Evolutionary conservation across 2,329 filamentous ascomycete species (phyloP).

Genomic region (Fusarium goolgardi): DNA sequence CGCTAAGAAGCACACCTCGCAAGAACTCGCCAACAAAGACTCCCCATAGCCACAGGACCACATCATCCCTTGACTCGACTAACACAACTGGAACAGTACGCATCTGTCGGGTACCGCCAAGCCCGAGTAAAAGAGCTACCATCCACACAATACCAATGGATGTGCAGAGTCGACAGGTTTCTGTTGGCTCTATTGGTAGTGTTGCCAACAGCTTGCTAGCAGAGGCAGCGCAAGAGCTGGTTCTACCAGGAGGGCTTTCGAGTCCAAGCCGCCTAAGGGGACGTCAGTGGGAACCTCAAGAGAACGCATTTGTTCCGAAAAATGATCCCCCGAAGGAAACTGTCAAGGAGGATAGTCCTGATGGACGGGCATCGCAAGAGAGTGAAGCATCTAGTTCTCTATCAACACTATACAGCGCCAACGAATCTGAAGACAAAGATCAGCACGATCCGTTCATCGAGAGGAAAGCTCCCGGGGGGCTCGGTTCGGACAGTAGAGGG

Average conservation of each 20-base stretch:
- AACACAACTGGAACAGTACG: constrained; percentile 41
- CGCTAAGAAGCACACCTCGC: constrained; percentile 41
- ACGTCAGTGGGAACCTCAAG: constrained; percentile 44
- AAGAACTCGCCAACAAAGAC: constrained; percentile 48
- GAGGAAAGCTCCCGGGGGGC: background rate
- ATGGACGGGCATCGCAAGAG: constrained; percentile 51
- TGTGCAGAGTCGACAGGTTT: constrained; percentile 44
- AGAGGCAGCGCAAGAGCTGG: constrained; percentile 52
- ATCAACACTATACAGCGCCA: constrained; percentile 68
- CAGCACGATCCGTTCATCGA: constrained; percentile 52
- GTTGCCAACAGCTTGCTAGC: constrained; percentile 57
- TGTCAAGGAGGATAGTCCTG: constrained; percentile 31
- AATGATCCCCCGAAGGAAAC: constrained; percentile 10
- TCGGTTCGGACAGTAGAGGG: constrained; percentile 22
- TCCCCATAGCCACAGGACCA: constrained; percentile 47
- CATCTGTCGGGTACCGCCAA: constrained; percentile 39
- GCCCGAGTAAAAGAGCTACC: constrained; percentile 47
- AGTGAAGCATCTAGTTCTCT: constrained; percentile 65
- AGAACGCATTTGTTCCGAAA: constrained; percentile 7
- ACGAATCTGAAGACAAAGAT: constrained; percentile 58
- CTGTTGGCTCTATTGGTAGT: constrained; percentile 51
- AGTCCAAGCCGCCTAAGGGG: constrained; percentile 58
- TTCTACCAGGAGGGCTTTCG: constrained; percentile 53
- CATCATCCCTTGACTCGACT: constrained; percentile 38
- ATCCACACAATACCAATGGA: constrained; percentile 34